Conservation (phyloP, 1,139 yeast species). For the Hemisphaericaspora xylofermentans region DNA sequence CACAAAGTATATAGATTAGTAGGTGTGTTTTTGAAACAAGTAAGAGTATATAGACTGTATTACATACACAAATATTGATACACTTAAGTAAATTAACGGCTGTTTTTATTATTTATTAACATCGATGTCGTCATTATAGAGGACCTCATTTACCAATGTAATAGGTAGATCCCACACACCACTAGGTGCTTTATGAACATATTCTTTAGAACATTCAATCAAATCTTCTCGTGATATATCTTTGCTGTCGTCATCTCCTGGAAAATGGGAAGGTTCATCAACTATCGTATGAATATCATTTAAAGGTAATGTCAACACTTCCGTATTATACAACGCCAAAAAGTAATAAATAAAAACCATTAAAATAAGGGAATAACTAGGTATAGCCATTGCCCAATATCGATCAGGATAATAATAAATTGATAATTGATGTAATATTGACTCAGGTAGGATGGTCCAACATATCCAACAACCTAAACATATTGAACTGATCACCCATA, state of each 20-base stretch:
- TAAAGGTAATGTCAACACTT: conserved; percentile 60
- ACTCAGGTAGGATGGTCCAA: conserved; percentile 72
- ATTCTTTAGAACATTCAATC: conserved; percentile 25
- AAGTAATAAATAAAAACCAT: conserved; percentile 74
- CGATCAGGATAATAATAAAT: conserved; percentile 78
- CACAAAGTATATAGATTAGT: not conserved
- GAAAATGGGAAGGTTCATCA: conserved; percentile 64
- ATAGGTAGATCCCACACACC: conserved; percentile 86
- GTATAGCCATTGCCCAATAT: conserved; percentile 85
- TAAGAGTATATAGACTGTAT: conserved; percentile 5
- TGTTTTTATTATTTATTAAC: not conserved
- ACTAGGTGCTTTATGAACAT: conserved; percentile 59
- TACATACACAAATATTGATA: conserved; percentile 1
- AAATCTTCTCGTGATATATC: conserved; percentile 4
- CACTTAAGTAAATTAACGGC: not conserved
- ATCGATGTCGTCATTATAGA: conserved; percentile 40
- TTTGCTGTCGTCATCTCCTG: conserved; percentile 20
- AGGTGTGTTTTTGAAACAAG: not conserved
- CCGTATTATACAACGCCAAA: conserved; percentile 69
- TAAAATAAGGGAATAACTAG: conserved; percentile 63
- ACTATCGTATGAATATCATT: conserved; percentile 62
- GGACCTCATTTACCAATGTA: conserved; percentile 64
- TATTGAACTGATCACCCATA: conserved; percentile 61
- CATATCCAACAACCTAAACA: conserved; percentile 52
- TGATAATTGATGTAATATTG: conserved; percentile 49